Conservation (phyloP, 352 stramenopile species). For the Halophytophthora batemanensis region DNA sequence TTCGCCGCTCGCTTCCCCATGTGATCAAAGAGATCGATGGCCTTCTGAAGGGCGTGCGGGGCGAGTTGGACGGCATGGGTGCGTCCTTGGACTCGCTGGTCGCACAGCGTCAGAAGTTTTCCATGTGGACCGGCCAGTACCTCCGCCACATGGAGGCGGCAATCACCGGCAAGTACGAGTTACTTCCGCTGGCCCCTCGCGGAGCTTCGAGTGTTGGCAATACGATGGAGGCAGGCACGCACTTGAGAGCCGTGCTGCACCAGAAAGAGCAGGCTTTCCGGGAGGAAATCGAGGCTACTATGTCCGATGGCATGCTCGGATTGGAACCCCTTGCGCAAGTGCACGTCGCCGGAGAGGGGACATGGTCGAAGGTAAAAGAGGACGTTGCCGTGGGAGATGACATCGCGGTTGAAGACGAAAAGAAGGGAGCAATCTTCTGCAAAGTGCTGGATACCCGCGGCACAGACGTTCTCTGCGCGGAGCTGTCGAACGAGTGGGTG, state of each 20-base stretch:
- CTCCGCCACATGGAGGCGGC: slow-evolving; percentile 19
- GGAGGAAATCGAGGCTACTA: slow-evolving; percentile 19
- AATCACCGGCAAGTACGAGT: slow-evolving; percentile 25
- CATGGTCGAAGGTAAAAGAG: slow-evolving; percentile 2
- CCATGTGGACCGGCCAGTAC: slow-evolving; percentile 16
- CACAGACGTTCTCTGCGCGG: slow-evolving; percentile 15
- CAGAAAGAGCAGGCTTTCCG: slow-evolving; percentile 29
- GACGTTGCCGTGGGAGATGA: slow-evolving; percentile 15
- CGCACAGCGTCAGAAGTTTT: slow-evolving; percentile 26
- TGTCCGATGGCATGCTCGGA: slow-evolving; percentile 1
- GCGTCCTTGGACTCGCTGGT: slow-evolving; percentile 15
- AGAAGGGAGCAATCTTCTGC: slow-evolving; percentile 3
- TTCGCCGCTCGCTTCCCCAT: slow-evolving; percentile 38
- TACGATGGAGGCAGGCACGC: slow-evolving; percentile 13
- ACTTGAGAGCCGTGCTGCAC: slow-evolving; percentile 30
- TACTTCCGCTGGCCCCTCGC: background rate
- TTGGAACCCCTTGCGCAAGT: background rate
- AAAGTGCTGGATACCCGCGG: slow-evolving; percentile 13
- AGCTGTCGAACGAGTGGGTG: slow-evolving; percentile 22
- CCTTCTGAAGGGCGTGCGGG: slow-evolving; percentile 16
- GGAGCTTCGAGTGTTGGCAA: background rate
- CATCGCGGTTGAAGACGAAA: slow-evolving; percentile 11
- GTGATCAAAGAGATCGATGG: slow-evolving; percentile 42
- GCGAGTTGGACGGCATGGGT: slow-evolving; percentile 24
- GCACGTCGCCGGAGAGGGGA: background rate